Evolutionary conservation across 1,284 basidiomycete species (phyloP).

Genomic region (Ustilago trichophora): DNA sequence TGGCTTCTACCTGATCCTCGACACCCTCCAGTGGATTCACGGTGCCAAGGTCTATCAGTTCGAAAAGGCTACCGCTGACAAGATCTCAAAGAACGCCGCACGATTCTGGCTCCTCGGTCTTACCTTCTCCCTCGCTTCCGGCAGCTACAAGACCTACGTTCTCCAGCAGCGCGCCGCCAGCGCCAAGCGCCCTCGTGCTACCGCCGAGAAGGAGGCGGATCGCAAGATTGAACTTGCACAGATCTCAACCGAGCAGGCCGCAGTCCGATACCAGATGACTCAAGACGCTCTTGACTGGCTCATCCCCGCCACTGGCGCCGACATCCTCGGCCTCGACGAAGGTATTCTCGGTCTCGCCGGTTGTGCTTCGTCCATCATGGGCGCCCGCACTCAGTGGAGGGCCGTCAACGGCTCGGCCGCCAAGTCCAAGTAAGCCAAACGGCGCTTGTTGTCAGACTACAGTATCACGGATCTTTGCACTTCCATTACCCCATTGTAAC

Average conservation of each 20-base stretch:
- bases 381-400: slow-evolving; percentile 63
- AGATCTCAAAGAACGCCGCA: slow-evolving; percentile 78
- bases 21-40: slow-evolving; percentile 63
- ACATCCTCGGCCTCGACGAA: slow-evolving; percentile 82
- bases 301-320: slow-evolving; percentile 86
- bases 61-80: slow-evolving; percentile 74
- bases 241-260: slow-evolving; percentile 74
- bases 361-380: slow-evolving; percentile 60
- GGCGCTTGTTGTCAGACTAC: neutral
- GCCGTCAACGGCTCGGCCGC: slow-evolving; percentile 62
- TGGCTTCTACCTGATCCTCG: slow-evolving; percentile 79
- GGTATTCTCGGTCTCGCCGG: slow-evolving; percentile 70
- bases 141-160: slow-evolving; percentile 63
- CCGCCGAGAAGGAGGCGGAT: slow-evolving; percentile 75
- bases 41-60: slow-evolving; percentile 64
- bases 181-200: slow-evolving; percentile 66
- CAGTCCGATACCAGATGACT: slow-evolving; percentile 78
- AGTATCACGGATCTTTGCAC: neutral
- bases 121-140: slow-evolving; percentile 56
- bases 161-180: slow-evolving; percentile 55
- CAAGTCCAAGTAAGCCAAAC: slow-evolving; percentile 45
- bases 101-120: slow-evolving; percentile 87
- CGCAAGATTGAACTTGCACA: slow-evolving; percentile 74
- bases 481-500: neutral
- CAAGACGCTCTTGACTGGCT: slow-evolving; percentile 85